Base-by-base conservation (phyloP, 2,329 filamentous ascomycete genomes). In the Colletotrichum horii region DNA sequence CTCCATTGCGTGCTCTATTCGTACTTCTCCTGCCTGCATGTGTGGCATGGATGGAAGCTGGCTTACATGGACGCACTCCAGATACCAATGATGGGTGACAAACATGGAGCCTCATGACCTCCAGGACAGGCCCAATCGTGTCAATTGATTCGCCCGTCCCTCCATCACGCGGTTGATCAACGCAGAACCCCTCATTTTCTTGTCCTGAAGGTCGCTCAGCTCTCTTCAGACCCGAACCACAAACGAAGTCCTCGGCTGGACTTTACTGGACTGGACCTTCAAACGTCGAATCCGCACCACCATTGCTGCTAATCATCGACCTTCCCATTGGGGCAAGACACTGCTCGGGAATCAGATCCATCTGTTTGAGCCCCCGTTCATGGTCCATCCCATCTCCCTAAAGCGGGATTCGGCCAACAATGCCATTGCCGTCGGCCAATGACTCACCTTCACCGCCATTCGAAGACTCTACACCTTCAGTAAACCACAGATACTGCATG, bases 391-490 rank as follows among this genome's bases (percentile, higher is more conserved):
- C 38, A 62, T 67, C 24, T 66, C 28, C 43, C 30, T 7, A 30
- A 32, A 61, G 48, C 62, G 60, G 68, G 28, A 74, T 32, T 71
- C 43, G 12, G 43, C 52, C 28, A 14, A n/a, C 48, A 38, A 61
- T 56, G 38, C 55, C 30, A 66, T 66, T 55, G 16, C 43, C 22
- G 34, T 34, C 65, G 58, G 70, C 74, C 58, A 68, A 58, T 66
- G 70, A 73, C 64, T 76, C 74, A 69, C 65, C 48, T 58, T 76
- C 74, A 76, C 74, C 74, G 74, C 74, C 58, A 76, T 76, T 73
- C 70, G 34, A 24, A 43, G n/a, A 56, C 34, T 16, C 34, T 6
- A 60, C 8, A 19, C 58, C 26, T 19, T 24, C 14, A 24, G 61
- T 24, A 43, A 26, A 64, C 61, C 22, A 36, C 24, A 43, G 16